A percentile compares a stretch with the other conserved stretches of the same genome.
Conservation (phyloP, 257 asterid genomes). For the Nicotiana benthamiana region DNA sequence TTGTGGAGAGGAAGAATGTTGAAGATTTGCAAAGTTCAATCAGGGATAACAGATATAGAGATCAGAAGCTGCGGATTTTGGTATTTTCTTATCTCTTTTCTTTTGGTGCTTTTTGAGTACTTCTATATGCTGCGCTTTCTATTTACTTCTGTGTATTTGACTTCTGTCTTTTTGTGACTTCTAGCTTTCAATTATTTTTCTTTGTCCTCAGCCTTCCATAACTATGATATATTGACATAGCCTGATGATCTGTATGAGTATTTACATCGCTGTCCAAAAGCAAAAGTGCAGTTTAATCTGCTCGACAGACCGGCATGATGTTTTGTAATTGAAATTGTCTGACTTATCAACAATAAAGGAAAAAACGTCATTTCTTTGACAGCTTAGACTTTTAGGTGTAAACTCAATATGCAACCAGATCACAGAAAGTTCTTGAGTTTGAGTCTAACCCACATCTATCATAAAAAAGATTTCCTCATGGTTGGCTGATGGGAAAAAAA, state of each 20-base stretch:
- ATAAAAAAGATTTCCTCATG: not conserved
- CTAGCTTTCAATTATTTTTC: not conserved
- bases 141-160: not conserved
- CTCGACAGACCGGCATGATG: not conserved
- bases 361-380: not conserved
- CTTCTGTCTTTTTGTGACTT: not conserved
- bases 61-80: slow-evolving; percentile 90
- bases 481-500: not conserved
- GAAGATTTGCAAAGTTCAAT: slow-evolving; percentile 88
- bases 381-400: not conserved
- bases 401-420: not conserved
- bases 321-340: not conserved
- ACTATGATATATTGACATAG: not conserved
- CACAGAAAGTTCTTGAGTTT: not conserved
- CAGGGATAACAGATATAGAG: slow-evolving; percentile 85
- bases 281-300: not conserved
- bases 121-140: not conserved
- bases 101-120: not conserved
- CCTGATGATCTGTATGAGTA: not conserved
- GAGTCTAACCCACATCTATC: not conserved
- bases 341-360: not conserved
- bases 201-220: not conserved
- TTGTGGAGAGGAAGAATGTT: slow-evolving; percentile 95
- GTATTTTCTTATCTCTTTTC: slow-evolving; percentile 32
- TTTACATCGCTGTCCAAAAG: not conserved